Evolutionary conservation across 2,329 filamentous ascomycete genomes (phyloP), one percentile per base, ranked within the genome.

Genomic region (Aaosphaeria pasadenensis): DNA sequence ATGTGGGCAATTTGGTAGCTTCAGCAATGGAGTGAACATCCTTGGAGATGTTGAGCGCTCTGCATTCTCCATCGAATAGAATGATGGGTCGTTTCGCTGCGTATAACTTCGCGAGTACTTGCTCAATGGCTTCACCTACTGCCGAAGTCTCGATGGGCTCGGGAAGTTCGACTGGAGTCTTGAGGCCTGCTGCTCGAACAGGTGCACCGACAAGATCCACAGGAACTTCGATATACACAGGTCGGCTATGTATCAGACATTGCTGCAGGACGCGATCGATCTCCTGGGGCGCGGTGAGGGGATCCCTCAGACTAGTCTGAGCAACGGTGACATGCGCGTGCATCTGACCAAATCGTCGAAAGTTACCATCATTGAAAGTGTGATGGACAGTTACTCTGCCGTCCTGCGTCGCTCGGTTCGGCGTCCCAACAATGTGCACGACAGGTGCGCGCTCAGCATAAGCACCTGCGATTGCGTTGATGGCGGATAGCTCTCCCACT

Each of bases 361-460:
- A 42, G 17, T 32, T n/a, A 24, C 13, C 24, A 17, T n/a, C 11
- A 6, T 17, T 17, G n/a, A 38, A 9, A 11, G 28, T 40, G 32
- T 39, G 11, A 11, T 45, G n/a, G 29, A 31, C 11, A 5, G 24
- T 45, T 39, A 24, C 32, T 51, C 53, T 49, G 50, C 35, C 55
- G 64, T 33, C 55, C 53, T n/a, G 58, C 57, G 39, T 57, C 50
- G 11, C 60, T 58, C 13, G 64, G 43, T 7, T 54, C 57, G 45
- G 64, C 36, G 71, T 71, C 38, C 74, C 74, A 28, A 77, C 74
- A 31, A 77, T 75, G 58, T 77, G 74, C 4, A 77, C 68, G 32
- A 77, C 66, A 9, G 74, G 74, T 4, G 74, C 73, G 42, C 67
- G 74, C 63, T 77, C 74, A 2, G 73, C 71, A 57, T 72, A 77